Conservation (phyloP, 2,329 filamentous ascomycete genomes). For the Fusarium duplospermum region DNA sequence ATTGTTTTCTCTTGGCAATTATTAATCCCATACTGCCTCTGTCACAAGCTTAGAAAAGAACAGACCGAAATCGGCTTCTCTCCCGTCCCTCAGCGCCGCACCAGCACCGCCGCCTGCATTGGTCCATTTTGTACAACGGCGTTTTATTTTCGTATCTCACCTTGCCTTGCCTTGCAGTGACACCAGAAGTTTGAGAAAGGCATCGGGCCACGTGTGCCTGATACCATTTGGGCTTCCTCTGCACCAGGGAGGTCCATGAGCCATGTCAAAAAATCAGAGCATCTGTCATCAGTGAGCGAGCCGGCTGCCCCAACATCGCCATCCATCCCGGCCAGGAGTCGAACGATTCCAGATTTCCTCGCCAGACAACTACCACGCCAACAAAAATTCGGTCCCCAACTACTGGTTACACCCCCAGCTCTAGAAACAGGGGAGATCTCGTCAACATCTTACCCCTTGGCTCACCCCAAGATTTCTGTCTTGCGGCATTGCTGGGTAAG, state of each 20-base stretch:
- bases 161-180: not conserved
- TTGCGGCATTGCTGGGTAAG: not conserved
- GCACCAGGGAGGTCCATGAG: constrained; percentile 7
- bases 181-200: not conserved
- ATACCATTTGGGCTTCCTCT: not conserved
- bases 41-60: not conserved
- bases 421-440: constrained; percentile 7
- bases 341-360: constrained; percentile 36
- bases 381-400: constrained; percentile 35
- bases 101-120: not conserved
- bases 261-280: constrained; percentile 36
- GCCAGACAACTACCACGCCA: constrained; percentile 31
- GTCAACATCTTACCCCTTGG: constrained; percentile 1
- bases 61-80: constrained; percentile 1
- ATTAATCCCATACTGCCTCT: not conserved
- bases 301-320: constrained; percentile 18
- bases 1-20: constrained; percentile 8
- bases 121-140: not conserved
- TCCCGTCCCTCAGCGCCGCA: not conserved
- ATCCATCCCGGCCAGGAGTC: constrained; percentile 26
- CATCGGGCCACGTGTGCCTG: constrained; percentile 10
- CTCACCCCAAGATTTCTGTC: constrained; percentile 10
- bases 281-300: constrained; percentile 20
- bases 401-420: constrained; percentile 12
- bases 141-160: not conserved